Evolutionary conservation across 768 basidiomycete genomes (phyloP), one percentile per base, ranked within the genome.

Genomic region (Holtermanniella nyarrowii): DNA sequence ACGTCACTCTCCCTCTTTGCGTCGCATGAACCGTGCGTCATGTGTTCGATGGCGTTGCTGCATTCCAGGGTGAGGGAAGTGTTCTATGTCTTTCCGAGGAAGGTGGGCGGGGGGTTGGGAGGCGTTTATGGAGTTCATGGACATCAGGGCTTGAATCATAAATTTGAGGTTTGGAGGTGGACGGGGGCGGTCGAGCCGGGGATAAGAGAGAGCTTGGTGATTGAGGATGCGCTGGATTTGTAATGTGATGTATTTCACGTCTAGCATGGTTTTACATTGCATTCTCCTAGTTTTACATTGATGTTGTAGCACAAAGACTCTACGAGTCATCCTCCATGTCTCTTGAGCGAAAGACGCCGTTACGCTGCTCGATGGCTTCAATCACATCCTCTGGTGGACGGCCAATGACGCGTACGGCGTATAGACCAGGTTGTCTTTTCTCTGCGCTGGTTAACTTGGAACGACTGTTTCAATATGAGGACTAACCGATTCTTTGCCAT

Each of bases 21-120:
- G 48, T 88, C 88, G 10, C 93, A 99, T 72, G 95, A 99, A 61
- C 95, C 95, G 0, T 99, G 95, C 61, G 79, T 99, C 51, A 89
- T 97, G 88, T 99, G 95, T 70, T 81, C 83, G 61, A 99, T 99
- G 95, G 88, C 90, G 1, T 74, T 97, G 20, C 74, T 95, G 4
- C 95, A 99, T 71, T 90, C 87, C 1, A 80, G 95, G n/a, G 88
- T 96, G 50, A 84, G 85, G 61, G 82, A 89, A 54, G 78, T 97
- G 4, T 78, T 72, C 45, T 75, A 71, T 64, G 66, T 96, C 26
- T 65, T 79, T 22, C 79, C 84, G 0, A 86, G 86, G 81, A 72
- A 76, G 0, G 73, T 77, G 48, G 90, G 88, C 0, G 93, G 95
- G 23, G 93, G 91, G 0, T 87, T 65, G 82, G 83, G 90, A 12